Conservation (phyloP, 176 grass and related monocot species). For the Avena eriantha region DNA sequence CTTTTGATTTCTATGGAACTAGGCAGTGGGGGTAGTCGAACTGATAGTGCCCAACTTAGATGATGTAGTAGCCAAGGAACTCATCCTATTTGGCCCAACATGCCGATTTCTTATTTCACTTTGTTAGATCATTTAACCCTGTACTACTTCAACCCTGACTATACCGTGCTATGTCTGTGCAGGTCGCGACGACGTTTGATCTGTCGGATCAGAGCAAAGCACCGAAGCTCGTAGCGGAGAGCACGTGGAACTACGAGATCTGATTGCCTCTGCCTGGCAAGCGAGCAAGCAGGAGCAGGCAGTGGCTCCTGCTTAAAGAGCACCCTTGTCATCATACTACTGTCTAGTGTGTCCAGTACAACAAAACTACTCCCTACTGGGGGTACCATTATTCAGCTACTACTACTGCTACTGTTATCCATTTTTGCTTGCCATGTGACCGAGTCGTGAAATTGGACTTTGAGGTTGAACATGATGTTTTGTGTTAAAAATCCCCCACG, state of each 20-base stretch:
- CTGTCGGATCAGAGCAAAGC: slow-evolving; percentile 61
- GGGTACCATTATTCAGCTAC: background rate
- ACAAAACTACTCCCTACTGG: slow-evolving; percentile 27
- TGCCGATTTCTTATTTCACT: background rate
- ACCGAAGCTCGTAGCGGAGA: slow-evolving; percentile 70
- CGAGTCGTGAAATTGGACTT: background rate
- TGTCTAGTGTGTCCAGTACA: slow-evolving; percentile 15
- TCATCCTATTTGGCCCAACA: background rate
- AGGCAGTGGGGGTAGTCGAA: background rate
- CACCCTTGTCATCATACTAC: background rate
- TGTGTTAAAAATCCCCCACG: background rate
- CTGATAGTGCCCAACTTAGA: background rate
- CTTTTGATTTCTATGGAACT: background rate
- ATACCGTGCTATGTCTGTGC: slow-evolving; percentile 27
- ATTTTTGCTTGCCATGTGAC: slow-evolving; percentile 39
- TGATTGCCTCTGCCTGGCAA: slow-evolving; percentile 17
- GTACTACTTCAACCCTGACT: background rate
- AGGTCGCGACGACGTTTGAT: slow-evolving; percentile 66
- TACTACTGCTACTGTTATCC: background rate
- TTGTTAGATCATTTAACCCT: background rate
- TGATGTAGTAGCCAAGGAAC: background rate
- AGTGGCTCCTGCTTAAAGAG: background rate
- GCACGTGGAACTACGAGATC: slow-evolving; percentile 78
- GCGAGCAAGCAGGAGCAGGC: no score
- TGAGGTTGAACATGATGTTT: background rate